Evolutionary conservation across 805 yeast species (phyloP).

Genomic region (Ogataea minuta): DNA sequence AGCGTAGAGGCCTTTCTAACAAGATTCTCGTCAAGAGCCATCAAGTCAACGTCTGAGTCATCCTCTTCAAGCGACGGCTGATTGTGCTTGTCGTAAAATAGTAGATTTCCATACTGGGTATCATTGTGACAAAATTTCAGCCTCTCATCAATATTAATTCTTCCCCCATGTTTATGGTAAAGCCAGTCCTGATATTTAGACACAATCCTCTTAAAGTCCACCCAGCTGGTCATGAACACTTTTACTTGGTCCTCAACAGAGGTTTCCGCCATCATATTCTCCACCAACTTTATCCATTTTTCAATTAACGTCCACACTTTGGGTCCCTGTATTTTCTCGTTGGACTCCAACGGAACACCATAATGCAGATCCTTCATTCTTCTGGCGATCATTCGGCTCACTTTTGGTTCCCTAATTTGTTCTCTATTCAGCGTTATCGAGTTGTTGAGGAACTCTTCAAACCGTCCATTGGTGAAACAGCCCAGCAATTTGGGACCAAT

Average conservation of each 20-base stretch:
- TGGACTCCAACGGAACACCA: slow-evolving; percentile 62
- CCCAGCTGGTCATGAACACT: slow-evolving; percentile 47
- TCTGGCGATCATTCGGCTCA: slow-evolving; percentile 83
- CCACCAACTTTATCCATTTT: slow-evolving; percentile 64
- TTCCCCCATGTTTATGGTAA: slow-evolving; percentile 43
- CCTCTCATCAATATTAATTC: slow-evolving; percentile 40
- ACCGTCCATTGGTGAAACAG: slow-evolving; percentile 86
- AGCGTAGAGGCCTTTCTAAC: slow-evolving; percentile 18
- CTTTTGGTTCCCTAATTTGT: slow-evolving; percentile 72
- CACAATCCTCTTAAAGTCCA: slow-evolving; percentile 47
- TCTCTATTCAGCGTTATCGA: slow-evolving; percentile 72
- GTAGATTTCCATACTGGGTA: slow-evolving; percentile 91
- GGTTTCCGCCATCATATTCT: slow-evolving; percentile 39
- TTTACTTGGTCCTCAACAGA: slow-evolving; percentile 37
- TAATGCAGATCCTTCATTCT: slow-evolving; percentile 94
- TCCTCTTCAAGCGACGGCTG: slow-evolving; percentile 28
- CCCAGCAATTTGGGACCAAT: slow-evolving; percentile 92
- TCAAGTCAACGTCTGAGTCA: slow-evolving; percentile 25
- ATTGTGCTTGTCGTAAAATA: slow-evolving; percentile 45
- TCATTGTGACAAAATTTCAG: slow-evolving; percentile 92
- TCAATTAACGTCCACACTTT: slow-evolving; percentile 64
- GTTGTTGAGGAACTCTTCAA: slow-evolving; percentile 87
- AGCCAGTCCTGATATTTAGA: slow-evolving; percentile 63
- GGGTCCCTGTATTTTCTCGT: slow-evolving; percentile 62
- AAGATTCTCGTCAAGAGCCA: slow-evolving; percentile 16